Evolutionary conservation across 225 moss, liverwort and hornwort genomes (phyloP).

Genomic region (Polytrichum formosum): DNA sequence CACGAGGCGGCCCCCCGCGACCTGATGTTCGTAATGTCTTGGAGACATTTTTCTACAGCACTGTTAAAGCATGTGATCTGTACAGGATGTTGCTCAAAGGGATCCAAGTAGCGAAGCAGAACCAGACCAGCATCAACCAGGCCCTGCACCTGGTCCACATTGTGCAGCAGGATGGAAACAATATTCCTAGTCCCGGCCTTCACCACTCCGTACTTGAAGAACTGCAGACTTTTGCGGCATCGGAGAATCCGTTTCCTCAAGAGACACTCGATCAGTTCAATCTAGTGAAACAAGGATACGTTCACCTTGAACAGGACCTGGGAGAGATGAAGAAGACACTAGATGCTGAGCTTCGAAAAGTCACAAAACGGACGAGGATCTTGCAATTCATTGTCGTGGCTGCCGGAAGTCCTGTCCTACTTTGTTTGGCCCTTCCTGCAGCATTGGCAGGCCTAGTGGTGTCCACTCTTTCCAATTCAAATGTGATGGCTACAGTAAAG

Average conservation of each 20-base stretch:
- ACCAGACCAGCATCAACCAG: conserved; percentile 24
- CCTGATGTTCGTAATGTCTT: conserved; percentile 19
- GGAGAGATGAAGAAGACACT: conserved; percentile 19
- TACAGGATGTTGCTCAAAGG: conserved; percentile 25
- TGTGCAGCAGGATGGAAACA: conserved; percentile 20
- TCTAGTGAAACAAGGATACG: conserved; percentile 17
- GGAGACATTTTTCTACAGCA: conserved; percentile 22
- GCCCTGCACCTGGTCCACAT: conserved; percentile 19
- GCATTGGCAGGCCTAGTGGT: conserved; percentile 17
- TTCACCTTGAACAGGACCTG: conserved; percentile 19
- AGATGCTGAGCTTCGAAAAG: conserved; percentile 17
- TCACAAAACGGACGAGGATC: conserved; percentile 13
- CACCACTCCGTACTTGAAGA: conserved; percentile 18
- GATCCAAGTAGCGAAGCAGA: conserved; percentile 21
- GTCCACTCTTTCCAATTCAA: not conserved
- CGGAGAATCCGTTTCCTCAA: conserved; percentile 18
- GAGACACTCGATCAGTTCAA: conserved; percentile 28
- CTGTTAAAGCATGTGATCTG: conserved; percentile 23
- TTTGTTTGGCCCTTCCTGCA: conserved; percentile 28
- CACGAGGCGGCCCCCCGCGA: conserved; percentile 14
- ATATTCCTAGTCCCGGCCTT: conserved; percentile 2
- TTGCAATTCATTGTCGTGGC: conserved; percentile 18
- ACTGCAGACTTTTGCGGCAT: conserved; percentile 13
- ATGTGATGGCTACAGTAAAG: conserved; percentile 13
- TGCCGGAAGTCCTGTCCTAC: conserved; percentile 20